Evolutionary conservation across 148 eudicot species (phyloP).

Genomic region (Simmondsia chinensis): DNA sequence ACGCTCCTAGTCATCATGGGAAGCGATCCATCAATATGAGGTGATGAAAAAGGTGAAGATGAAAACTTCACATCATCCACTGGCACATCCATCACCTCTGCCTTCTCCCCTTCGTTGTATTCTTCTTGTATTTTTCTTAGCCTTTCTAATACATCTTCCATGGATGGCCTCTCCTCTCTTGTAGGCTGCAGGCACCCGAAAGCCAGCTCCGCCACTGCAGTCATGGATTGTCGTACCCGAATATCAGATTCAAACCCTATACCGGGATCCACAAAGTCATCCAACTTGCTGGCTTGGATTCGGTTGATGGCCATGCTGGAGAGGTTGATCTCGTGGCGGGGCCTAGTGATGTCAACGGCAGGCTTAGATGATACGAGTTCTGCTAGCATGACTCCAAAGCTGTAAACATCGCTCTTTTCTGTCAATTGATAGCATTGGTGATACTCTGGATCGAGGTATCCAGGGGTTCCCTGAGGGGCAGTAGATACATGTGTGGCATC

Average conservation of each 20-base stretch:
- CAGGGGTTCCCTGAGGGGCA: conserved; percentile 43
- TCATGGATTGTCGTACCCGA: conserved; percentile 12
- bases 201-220: conserved; percentile 19
- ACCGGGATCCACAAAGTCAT: conserved; percentile 25
- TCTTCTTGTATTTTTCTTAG: neutral
- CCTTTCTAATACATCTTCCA: conserved; percentile 5
- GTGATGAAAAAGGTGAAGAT: conserved; percentile 13
- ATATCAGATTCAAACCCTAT: conserved; percentile 17
- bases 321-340: conserved; percentile 22
- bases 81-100: conserved; percentile 20
- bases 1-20: too few species aligned
- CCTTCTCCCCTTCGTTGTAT: neutral
- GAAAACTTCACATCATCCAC: conserved; percentile 13
- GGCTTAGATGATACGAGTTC: conserved; percentile 35
- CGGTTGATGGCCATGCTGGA: conserved; percentile 15
- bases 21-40: too few species aligned
- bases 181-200: conserved; percentile 23
- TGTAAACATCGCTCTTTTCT: conserved; percentile 30
- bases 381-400: conserved; percentile 26
- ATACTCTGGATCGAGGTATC: conserved; percentile 38
- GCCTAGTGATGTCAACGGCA: conserved; percentile 33
- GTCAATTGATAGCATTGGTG: conserved; percentile 36
- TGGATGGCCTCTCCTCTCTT: conserved; percentile 23
- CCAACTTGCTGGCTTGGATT: conserved; percentile 17
- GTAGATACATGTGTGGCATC: conserved; percentile 35